phyloP scores from a whole-genome alignment of 2,329 filamentous ascomycete species.

The Ophiostoma sp. region DNA sequence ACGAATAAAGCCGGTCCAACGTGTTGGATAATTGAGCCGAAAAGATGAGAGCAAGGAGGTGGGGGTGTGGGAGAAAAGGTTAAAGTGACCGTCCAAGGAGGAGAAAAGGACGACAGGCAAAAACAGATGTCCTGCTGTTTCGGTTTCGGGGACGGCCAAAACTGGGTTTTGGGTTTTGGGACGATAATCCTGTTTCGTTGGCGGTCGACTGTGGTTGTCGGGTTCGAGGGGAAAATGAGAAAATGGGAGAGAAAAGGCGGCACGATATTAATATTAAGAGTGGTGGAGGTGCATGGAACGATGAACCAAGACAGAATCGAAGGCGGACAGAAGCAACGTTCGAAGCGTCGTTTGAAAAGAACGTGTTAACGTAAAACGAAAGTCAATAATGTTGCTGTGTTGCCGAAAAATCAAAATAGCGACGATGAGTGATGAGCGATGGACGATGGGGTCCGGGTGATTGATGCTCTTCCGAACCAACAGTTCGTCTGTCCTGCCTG shows the following conservation, averaged over 20 bases:
- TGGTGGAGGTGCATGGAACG: not conserved
- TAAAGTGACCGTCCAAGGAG: not conserved
- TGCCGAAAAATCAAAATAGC: not conserved
- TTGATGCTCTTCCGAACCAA: not conserved
- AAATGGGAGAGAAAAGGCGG: not conserved
- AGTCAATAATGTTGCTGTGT: too few relatives aligned
- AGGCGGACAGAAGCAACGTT: conserved; percentile 1
- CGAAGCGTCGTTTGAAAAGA: not conserved
- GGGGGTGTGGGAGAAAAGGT: not conserved
- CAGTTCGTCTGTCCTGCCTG: not conserved
- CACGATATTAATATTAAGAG: conserved; percentile 2
- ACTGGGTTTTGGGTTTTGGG: conserved; percentile 7
- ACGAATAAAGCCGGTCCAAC: conserved; percentile 11
- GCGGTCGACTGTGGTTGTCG: not conserved
- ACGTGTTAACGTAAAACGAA: not conserved
- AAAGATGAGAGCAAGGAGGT: not conserved
- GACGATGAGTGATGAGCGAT: not conserved
- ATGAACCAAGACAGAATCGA: conserved; percentile 1
- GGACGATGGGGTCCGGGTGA: not conserved
- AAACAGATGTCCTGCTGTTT: conserved; percentile 13
- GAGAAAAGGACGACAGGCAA: not conserved
- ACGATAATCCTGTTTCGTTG: conserved; percentile 19
- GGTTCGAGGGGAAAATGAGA: not conserved
- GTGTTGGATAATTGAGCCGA: conserved; percentile 17
- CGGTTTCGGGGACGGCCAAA: conserved; percentile 11